Evolutionary conservation across 2,329 filamentous ascomycete species (phyloP), one percentile per base, ranked within the genome.

Genomic region (Parafenestella ontariensis): DNA sequence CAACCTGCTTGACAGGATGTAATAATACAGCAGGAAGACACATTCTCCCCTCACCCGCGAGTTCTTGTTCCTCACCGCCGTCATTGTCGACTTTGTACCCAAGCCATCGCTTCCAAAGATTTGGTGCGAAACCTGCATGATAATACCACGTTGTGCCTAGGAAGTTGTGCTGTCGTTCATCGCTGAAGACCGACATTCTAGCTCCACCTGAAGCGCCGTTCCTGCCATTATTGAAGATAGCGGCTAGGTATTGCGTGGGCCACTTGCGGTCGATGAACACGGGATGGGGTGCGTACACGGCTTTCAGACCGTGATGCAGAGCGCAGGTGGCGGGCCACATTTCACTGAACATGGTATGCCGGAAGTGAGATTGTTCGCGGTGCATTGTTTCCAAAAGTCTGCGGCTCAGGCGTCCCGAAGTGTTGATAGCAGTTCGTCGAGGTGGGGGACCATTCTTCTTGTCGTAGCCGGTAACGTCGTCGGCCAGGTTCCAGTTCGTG

Each of bases 301-400:
- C 90, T 76, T 93, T 93, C 66, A 91, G 81, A 1, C 90, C 89
- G 67, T 91, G 89, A 63, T 92, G 89, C 5, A 93, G 79, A 0
- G 89, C 88, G 69, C 87, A 83, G 0, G 83, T 85, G 0, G 88
- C 83, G 1, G 89, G 89, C 76, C 89, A 92, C 90, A 93, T 93
- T 74, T 93, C 90, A 23, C 84, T 85, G 71, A 90, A 92, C 88
- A 88, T 92, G 73, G 81, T 87, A 73, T 87, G 89, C 59, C 85
- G 86, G 64, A 85, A 80, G 24, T 83, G 81, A 74, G 88, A 87
- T 3, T 87, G 89, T 67, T 92, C 89, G 61, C 89, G 83, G 74
- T 93, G 90, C 88, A 93, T 92, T 5, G 85, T 85, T 41, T 82
- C 76, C 5, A 92, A 77, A 1, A 92, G 79, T 11, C 88, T 83